Base-by-base conservation (phyloP, 2,329 filamentous ascomycete species). In the Verticillium zaregamsianum region DNA sequence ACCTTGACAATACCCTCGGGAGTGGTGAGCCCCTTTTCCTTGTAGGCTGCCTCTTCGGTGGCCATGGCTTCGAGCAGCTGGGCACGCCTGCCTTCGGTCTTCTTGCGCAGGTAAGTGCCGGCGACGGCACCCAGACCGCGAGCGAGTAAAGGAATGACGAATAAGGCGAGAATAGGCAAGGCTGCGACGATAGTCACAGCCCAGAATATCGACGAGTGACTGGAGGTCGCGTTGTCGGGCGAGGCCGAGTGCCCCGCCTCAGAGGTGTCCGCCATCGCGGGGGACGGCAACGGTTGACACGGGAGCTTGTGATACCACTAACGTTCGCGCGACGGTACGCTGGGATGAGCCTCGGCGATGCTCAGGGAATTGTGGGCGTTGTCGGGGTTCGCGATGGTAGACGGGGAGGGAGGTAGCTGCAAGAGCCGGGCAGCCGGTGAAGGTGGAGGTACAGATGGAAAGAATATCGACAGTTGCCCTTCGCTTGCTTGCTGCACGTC, bases 31-130 rank as follows among this genome's bases (percentile, higher is more conserved):
- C 64, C 61, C 68, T 70, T 71, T 60, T 75, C 73, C 52, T 68
- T 66, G 45, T 57, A 65, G 5, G 57, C 52, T 61, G 70, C 71
- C 64, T 83, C 77, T 55, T 82, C 79, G 17, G 80, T 76, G 15
- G 77, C 74, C 72, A 82, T 82, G 23, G 81, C 73, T 57, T 80
- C 74, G 63, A 89, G 71, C 60, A 92, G 82, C 59, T 84, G 78
- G 61, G 81, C 78, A 56, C 83, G 82, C 59, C 88, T 83, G 61
- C 86, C 86, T 20, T 86, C 83, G 0, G 88, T 89, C 72, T 86
- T 87, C 70, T 82, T 86, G 60, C 79, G 80, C 61, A 92, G 76
- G 66, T 85, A 83, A 78, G 81, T 89, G 65, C 89, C 89, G 25
- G 87, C 67, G 4, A 74, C 66, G 7, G 72, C 69, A 20, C 83